Percentiles rank a stretch among this genome's conserved stretches.
Conservation (phyloP, 208 protist species). For the Vickermania spadyakhi region DNA sequence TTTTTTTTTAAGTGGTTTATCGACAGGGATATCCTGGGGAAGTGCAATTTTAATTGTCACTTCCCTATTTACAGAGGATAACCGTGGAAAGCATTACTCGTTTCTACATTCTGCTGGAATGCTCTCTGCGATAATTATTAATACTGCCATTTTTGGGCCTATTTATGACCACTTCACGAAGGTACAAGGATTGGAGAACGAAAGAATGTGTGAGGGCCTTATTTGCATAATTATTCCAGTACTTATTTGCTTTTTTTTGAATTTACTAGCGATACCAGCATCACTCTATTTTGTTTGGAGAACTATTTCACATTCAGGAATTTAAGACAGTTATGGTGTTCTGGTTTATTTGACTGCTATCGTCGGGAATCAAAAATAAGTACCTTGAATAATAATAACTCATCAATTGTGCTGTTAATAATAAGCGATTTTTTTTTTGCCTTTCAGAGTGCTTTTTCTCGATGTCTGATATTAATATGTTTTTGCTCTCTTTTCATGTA, state of each 20-base stretch:
- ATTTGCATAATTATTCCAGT: slow-evolving; percentile 50
- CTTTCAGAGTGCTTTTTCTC: too few relatives aligned
- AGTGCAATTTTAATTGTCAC: slow-evolving; percentile 66
- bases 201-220: slow-evolving; percentile 31
- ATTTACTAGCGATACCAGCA: slow-evolving; percentile 27
- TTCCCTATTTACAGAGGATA: slow-evolving; percentile 38
- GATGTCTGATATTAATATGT: too few relatives aligned
- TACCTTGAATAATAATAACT: too few relatives aligned
- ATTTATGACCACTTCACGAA: slow-evolving; percentile 60
- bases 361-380: too few relatives aligned
- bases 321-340: too few relatives aligned
- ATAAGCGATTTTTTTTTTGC: too few relatives aligned
- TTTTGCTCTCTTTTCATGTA: too few relatives aligned
- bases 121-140: slow-evolving; percentile 66
- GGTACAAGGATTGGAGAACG: slow-evolving; percentile 19
- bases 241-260: slow-evolving; percentile 37
- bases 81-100: slow-evolving; percentile 79
- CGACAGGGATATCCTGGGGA: slow-evolving; percentile 74
- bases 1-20: slow-evolving; percentile 64
- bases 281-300: neutral
- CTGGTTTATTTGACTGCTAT: too few relatives aligned
- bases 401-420: too few relatives aligned
- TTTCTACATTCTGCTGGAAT: slow-evolving; percentile 75
- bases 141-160: slow-evolving; percentile 59
- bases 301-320: neutral